Conservation (phyloP, 140 eudicot genomes). For the Flaveria floridana region DNA sequence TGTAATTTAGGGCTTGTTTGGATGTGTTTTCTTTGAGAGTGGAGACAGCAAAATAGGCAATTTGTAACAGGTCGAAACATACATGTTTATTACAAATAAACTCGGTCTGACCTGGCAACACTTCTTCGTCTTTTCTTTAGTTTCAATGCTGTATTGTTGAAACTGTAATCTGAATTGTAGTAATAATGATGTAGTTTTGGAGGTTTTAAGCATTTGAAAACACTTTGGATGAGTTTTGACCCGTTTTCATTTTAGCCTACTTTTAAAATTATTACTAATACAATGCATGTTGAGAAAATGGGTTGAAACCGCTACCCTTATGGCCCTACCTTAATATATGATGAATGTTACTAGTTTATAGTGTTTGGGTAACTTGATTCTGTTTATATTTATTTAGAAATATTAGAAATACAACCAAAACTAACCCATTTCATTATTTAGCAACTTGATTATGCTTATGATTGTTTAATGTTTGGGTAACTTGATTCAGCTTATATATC, state of each 20-base stretch:
- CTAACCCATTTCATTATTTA: too few species aligned
- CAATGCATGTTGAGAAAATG: background rate
- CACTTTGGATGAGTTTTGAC: conserved; percentile 15
- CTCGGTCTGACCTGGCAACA: background rate
- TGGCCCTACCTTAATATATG: background rate
- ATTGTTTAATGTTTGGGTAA: background rate
- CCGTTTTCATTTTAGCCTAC: background rate
- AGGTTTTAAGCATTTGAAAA: conserved; percentile 15
- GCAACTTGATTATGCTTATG: too few species aligned
- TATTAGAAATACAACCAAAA: too few species aligned
- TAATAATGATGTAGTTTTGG: background rate
- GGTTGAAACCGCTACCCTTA: background rate
- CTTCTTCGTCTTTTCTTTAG: background rate
- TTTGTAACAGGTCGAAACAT: conserved; percentile 8
- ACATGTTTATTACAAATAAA: background rate
- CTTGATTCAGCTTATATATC: background rate
- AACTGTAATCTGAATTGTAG: background rate
- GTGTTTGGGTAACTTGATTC: background rate
- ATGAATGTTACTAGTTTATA: background rate
- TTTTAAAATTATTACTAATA: background rate
- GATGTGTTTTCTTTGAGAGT: background rate
- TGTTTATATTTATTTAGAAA: background rate
- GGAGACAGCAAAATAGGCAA: background rate
- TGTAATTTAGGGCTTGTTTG: background rate
- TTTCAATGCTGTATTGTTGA: background rate